Percentiles rank a stretch among this genome's conserved stretches.
Conservation (phyloP, 2,329 filamentous ascomycete species). For the Aspergillus puulaauensis region DNA sequence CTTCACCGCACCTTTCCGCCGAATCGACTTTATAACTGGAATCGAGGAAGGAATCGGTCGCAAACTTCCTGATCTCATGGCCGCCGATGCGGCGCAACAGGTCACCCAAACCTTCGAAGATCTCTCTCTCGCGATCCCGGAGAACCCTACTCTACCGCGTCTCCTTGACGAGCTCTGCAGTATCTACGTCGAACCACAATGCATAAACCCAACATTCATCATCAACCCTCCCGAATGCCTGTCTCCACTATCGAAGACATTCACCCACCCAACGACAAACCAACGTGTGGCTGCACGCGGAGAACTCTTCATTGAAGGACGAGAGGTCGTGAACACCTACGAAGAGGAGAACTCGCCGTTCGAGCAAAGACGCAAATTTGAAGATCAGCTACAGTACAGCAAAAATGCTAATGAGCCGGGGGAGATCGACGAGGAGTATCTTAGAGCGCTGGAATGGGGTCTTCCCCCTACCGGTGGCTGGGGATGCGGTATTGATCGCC, state of each 20-base stretch:
- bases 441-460: conserved; percentile 81
- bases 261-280: conserved; percentile 63
- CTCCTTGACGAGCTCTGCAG: conserved; percentile 81
- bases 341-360: conserved; percentile 96
- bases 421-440: conserved; percentile 73
- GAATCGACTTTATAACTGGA: conserved; percentile 78
- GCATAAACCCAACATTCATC: conserved; percentile 75
- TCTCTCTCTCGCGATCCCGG: conserved; percentile 50
- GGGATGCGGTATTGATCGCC: conserved; percentile 88
- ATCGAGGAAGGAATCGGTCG: conserved; percentile 68
- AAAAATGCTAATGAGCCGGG: conserved; percentile 50
- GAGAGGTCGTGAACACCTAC: conserved; percentile 93
- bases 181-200: conserved; percentile 75
- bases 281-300: conserved; percentile 78
- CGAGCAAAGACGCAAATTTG: conserved; percentile 80
- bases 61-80: conserved; percentile 62
- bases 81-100: conserved; percentile 56
- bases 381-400: conserved; percentile 54
- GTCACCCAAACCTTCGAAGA: conserved; percentile 57
- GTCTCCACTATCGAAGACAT: conserved; percentile 88
- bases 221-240: conserved; percentile 86
- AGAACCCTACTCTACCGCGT: conserved; percentile 59
- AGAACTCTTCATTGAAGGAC: conserved; percentile 77
- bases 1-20: conserved; percentile 59
- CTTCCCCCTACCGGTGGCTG: conserved; percentile 95